Evolutionary conservation across 108 stramenopile genomes (phyloP), one percentile per base, ranked within the genome.

Genomic region (Pseudonitzschia delicatissima): DNA sequence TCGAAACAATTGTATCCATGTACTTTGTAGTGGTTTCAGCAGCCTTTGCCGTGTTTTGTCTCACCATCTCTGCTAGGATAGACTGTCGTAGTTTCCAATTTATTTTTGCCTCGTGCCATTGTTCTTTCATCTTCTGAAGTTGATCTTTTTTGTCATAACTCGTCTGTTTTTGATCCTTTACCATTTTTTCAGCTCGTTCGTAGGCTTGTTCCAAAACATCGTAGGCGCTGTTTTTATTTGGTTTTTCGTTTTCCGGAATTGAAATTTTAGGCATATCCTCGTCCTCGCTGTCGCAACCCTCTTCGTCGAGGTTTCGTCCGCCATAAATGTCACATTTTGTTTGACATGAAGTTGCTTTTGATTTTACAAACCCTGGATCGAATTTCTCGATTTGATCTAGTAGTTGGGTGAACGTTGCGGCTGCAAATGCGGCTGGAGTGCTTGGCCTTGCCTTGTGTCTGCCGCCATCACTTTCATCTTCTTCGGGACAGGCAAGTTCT

Each of bases 371-470:
- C 4, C 53, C 28, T 0, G 8, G 29, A 27, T 55, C 53, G 32
- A 55, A 55, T 11, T 8, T 31, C n/a, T 55, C 53, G n/a, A 55
- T 29, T n/a, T 29, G 53, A 28, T 55, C 53, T 12, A 55, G 32
- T 27, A 55, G 32, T 28, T 55, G 26, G 31, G 29, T 55, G 32
- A 55, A 55, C 32, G 23, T 34, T 27, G 15, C n/a, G n/a, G 53
- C 53, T 3, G 53, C 53, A 55, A 17, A 55, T 2, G 31, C 32
- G 6, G 31, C 53, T n/a, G 53, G 53, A 55, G 53, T 34, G 8
- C 18, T 34, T 25, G 27, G 6, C 26, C 21, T 53, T 26, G 4
- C 3, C 50, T 51, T 23, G 28, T 34, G 53, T 33, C 18, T 25
- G 4, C 31, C n/a, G 32, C n/a, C 26, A 27, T 55, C 27, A 29